A percentile compares a stretch with the other conserved stretches of the same genome.
Conservation (phyloP, 2,329 filamentous ascomycete genomes). For the Blastomyces gilchristii region DNA sequence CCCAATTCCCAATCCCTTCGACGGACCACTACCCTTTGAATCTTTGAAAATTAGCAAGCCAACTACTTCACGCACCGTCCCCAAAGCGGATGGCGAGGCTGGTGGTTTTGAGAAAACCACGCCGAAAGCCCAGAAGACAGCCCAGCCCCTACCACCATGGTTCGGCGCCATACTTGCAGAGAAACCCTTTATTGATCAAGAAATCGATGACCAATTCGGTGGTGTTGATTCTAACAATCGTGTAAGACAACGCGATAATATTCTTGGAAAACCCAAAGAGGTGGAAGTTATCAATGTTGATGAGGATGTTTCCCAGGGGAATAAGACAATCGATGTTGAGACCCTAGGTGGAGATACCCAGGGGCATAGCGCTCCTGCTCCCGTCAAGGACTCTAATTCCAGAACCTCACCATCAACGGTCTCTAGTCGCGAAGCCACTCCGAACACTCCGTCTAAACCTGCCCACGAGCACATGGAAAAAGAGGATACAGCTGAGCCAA, state of each 20-base stretch:
- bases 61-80: neutral
- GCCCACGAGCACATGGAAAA: neutral
- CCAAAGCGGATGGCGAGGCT: slow-evolving; percentile 42
- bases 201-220: slow-evolving; percentile 19
- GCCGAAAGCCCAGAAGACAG: slow-evolving; percentile 19
- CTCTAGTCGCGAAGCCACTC: neutral
- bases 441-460: neutral
- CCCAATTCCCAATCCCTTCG: slow-evolving; percentile 49
- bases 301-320: neutral
- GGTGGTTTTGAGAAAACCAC: slow-evolving; percentile 56
- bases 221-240: slow-evolving; percentile 15
- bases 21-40: slow-evolving; percentile 82
- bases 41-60: slow-evolving; percentile 59
- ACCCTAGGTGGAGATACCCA: slow-evolving; percentile 6
- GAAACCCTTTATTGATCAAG: slow-evolving; percentile 26
- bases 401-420: neutral
- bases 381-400: neutral
- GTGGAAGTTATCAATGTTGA: slow-evolving; percentile 15
- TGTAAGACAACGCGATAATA: slow-evolving; percentile 22
- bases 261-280: slow-evolving; percentile 7
- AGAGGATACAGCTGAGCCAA: neutral
- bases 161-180: slow-evolving; percentile 30
- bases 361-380: neutral
- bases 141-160: slow-evolving; percentile 37
- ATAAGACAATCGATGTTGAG: neutral